phyloP scores from a whole-genome alignment of 495 filamentous ascomycete genomes.

The Cercophora newfieldiana region DNA sequence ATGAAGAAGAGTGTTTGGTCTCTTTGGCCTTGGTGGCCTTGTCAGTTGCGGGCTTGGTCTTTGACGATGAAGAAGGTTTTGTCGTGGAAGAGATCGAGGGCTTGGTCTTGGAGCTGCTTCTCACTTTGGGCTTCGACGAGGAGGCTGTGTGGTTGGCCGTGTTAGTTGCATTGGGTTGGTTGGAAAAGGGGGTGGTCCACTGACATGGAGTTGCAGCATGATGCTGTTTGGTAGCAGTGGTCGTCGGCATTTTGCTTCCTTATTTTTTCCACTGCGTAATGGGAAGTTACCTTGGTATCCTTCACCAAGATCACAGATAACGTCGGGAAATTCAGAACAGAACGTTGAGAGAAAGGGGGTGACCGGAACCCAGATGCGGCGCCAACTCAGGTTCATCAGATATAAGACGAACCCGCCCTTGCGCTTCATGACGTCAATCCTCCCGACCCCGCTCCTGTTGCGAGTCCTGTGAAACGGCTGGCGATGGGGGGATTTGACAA shows the following conservation, averaged over 20 bases:
- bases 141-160: neutral
- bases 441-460: conserved; percentile 7
- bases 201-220: neutral
- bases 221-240: neutral
- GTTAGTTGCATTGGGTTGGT: neutral
- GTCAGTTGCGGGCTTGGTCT: neutral
- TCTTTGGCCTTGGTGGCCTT: conserved; percentile 8
- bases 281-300: neutral
- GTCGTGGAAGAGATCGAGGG: conserved; percentile 10
- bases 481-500: neutral
- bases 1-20: neutral
- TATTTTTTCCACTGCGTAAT: neutral
- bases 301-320: neutral
- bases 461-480: neutral
- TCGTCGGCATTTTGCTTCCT: neutral
- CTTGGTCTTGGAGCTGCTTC: conserved; percentile 14
- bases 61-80: neutral
- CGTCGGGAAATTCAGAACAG: neutral
- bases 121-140: conserved; percentile 6
- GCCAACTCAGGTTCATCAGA: neutral
- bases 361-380: neutral
- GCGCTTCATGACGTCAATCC: conserved; percentile 16
- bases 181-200: neutral
- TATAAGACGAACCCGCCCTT: neutral
- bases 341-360: neutral